Evolutionary conservation across 2,329 filamentous ascomycete species (phyloP).

Genomic region (Colletotrichum agaves): DNA sequence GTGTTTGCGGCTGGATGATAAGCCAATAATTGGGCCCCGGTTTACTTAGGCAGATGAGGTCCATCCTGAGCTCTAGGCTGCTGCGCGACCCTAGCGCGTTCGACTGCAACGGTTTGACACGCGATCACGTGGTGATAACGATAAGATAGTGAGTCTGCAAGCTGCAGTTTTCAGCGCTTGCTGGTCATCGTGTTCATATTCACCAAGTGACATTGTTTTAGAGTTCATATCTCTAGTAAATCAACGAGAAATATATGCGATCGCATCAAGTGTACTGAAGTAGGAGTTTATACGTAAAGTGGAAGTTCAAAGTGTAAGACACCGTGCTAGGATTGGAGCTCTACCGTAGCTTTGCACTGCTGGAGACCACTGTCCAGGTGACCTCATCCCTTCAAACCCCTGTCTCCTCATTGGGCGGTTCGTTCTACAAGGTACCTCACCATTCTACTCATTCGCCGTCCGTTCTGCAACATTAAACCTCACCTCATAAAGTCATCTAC

Average conservation of each 20-base stretch:
- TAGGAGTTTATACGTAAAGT: background rate
- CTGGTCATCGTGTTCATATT: too few species aligned
- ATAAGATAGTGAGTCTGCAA: background rate
- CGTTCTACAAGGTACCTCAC: constrained; percentile 17
- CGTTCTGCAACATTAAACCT: background rate
- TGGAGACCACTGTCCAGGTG: constrained; percentile 20
- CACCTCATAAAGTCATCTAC: background rate
- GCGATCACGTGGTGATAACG: constrained; percentile 38
- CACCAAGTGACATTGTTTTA: too few species aligned
- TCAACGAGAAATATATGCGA: background rate
- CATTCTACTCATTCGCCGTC: constrained; percentile 11
- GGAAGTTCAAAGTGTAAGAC: background rate
- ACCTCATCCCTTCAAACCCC: constrained; percentile 36
- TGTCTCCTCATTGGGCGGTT: constrained; percentile 23
- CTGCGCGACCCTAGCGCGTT: constrained; percentile 30
- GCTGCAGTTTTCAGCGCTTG: too few species aligned
- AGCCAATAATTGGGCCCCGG: constrained; percentile 12
- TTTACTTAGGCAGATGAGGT: constrained; percentile 36
- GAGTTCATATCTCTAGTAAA: too few species aligned
- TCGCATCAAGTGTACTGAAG: too few species aligned
- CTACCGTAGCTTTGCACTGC: background rate
- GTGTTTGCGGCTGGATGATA: constrained; percentile 7
- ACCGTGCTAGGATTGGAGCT: constrained; percentile 9
- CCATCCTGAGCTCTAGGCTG: constrained; percentile 34
- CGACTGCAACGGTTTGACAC: constrained; percentile 7